Conservation (phyloP, 768 basidiomycete genomes). For the Rhodotorula babjevae region DNA sequence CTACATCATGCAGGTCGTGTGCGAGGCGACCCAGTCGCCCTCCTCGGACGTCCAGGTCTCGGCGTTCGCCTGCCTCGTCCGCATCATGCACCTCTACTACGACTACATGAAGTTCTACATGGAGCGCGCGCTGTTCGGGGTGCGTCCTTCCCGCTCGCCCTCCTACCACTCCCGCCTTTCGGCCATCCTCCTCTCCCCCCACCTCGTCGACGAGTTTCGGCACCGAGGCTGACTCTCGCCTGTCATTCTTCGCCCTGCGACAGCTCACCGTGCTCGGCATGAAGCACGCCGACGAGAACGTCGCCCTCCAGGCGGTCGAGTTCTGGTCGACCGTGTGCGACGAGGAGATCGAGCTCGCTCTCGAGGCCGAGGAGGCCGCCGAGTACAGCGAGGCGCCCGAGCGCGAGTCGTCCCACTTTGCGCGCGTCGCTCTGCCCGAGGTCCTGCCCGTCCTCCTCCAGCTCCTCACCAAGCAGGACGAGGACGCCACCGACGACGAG, state of each 20-base stretch:
- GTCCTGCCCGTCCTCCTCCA: constrained; percentile 86
- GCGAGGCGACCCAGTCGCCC: constrained; percentile 88
- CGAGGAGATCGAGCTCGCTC: constrained; percentile 85
- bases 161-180: no score
- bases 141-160: constrained; percentile 46
- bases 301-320: constrained; percentile 93
- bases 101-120: constrained; percentile 99
- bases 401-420: constrained; percentile 81
- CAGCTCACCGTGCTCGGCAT: constrained; percentile 96
- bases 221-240: neutral
- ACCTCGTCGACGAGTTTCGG: no score
- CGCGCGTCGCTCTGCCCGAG: constrained; percentile 88
- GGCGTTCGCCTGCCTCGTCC: constrained; percentile 89
- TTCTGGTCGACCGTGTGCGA: constrained; percentile 99
- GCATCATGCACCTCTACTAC: constrained; percentile 96
- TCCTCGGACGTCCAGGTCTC: constrained; percentile 82
- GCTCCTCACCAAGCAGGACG: constrained; percentile 85
- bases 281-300: constrained; percentile 84
- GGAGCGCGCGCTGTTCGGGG: constrained; percentile 97
- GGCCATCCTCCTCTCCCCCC: neutral
- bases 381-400: constrained; percentile 82
- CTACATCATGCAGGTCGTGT: constrained; percentile 99
- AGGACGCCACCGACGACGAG: constrained; percentile 95
- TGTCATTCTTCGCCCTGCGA: no score
- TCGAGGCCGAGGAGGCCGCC: constrained; percentile 86